phyloP scores from a whole-genome alignment of 805 yeast species.

The Candida namnaoensis region DNA sequence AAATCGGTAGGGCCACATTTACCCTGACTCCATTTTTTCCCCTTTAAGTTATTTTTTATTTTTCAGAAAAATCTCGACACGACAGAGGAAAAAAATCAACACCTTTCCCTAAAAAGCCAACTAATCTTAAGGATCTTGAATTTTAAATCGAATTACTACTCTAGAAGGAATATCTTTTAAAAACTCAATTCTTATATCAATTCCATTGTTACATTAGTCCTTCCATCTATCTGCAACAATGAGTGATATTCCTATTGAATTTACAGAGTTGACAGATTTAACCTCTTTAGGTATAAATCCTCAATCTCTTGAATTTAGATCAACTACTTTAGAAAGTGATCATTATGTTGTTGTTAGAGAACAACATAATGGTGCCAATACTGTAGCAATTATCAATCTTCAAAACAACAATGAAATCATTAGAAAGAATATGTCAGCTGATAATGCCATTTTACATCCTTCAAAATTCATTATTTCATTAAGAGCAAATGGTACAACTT shows the following conservation, averaged over 20 bases:
- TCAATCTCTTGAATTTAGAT: slow-evolving; percentile 78
- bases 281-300: slow-evolving; percentile 81
- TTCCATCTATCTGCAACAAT: slow-evolving; percentile 6
- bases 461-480: slow-evolving; percentile 80
- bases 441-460: slow-evolving; percentile 96
- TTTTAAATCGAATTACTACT: too few species aligned
- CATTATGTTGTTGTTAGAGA: slow-evolving; percentile 80
- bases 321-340: slow-evolving; percentile 93
- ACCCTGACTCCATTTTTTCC: too few species aligned
- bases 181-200: too few species aligned
- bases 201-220: too few species aligned
- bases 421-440: slow-evolving; percentile 94
- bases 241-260: slow-evolving; percentile 89
- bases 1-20: too few species aligned
- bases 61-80: too few species aligned
- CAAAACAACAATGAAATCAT: slow-evolving; percentile 70
- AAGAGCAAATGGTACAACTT: slow-evolving; percentile 92
- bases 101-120: too few species aligned
- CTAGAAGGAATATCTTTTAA: too few species aligned
- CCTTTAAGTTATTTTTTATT: too few species aligned
- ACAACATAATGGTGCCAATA: slow-evolving; percentile 51
- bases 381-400: slow-evolving; percentile 91
- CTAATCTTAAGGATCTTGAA: too few species aligned
- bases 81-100: too few species aligned
- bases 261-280: slow-evolving; percentile 90